Evolutionary conservation across 768 basidiomycete species (phyloP), one percentile per base, ranked within the genome.

Genomic region (Pleurotus tuber-regium): DNA sequence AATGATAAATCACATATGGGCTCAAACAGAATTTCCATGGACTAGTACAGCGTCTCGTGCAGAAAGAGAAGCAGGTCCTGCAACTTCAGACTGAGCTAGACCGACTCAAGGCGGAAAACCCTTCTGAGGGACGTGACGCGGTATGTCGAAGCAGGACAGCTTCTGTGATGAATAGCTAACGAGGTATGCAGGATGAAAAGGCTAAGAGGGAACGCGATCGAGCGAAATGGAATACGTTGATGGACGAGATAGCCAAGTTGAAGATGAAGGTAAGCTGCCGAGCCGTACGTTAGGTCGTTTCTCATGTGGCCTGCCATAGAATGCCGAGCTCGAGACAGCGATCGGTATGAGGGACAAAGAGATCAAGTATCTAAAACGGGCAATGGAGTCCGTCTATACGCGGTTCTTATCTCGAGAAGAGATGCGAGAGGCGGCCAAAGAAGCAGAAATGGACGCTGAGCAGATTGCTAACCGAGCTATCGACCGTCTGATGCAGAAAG

Each of bases 361-460:
- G 51, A 75, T 87, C 28, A 57, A 77, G 0, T 89, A 86, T 59
- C 76, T 94, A 31, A 91, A 92, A 61, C 84, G 87, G 11, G 88
- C 91, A n/a, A 72, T 97, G 30, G 90, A 93, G 65, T 87, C 89
- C 5, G 87, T 95, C 4, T 91, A 91, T 65, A 84, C 84, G 9
- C 78, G 88, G n/a, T 87, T 94, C 63, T 74, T 78, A 4, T 72
- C 79, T 4, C 67, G 79, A 38, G 79, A 81, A 59, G 82, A 85
- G 59, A 61, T 61, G 21, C 69, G 75, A 39, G 76, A 79, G 43
- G 74, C 74, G 21, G 62, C 59, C 19, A 75, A 72, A 38, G 73
- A 65, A 42, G 66, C 74, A 0, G 81, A 82, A 43, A 62, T 86
- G 42, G 87, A 92, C 58, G 78, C 87, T 2, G 80, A 86, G 50